These are phyloP conservation scores for Fabrea salina DNA, from an alignment of 169 alveolate genomes.

Conservation along the genomic window DNA sequence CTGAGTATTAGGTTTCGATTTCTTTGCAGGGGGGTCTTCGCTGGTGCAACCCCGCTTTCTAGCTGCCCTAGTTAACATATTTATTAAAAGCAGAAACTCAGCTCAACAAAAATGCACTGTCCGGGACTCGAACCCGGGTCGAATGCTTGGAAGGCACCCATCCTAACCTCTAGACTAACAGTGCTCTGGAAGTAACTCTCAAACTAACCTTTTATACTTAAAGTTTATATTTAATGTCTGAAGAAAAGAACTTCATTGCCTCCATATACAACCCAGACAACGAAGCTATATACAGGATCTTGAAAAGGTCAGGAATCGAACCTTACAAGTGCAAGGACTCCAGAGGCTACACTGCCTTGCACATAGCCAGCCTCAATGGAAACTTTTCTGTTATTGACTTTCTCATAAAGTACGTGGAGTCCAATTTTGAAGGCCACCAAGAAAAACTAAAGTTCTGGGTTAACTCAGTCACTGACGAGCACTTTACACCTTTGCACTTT, in stretches of 20 bases:
- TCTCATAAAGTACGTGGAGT: background rate
- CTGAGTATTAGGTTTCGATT: too few relatives aligned
- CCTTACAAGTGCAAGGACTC: background rate
- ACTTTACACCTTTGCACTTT: conserved; percentile 65
- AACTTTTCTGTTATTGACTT: conserved; percentile 16
- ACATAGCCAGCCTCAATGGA: conserved; percentile 23
- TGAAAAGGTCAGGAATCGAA: background rate
- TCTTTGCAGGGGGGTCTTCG: too few relatives aligned
- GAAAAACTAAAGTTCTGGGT: conserved; percentile 4
- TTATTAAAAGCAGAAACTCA: too few relatives aligned
- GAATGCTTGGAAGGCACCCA: conserved; percentile 78
- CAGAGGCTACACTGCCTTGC: conserved; percentile 9
- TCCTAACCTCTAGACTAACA: conserved; percentile 80
- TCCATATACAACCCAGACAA: conserved; percentile 1
- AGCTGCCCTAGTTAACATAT: too few relatives aligned
- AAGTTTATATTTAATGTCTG: background rate
- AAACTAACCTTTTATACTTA: too few relatives aligned
- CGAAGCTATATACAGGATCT: background rate
- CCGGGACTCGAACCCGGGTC: conserved; percentile 87
- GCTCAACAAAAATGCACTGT: conserved; percentile 51
- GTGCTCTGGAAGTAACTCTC: conserved; percentile 36
- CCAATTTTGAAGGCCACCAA: too few relatives aligned
- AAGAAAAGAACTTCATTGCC: conserved; percentile 1
- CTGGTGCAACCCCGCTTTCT: too few relatives aligned
- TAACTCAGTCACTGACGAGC: conserved; percentile 28